Evolutionary conservation across 2,329 filamentous ascomycete species (phyloP).

Genomic region (Fusarium sp.): DNA sequence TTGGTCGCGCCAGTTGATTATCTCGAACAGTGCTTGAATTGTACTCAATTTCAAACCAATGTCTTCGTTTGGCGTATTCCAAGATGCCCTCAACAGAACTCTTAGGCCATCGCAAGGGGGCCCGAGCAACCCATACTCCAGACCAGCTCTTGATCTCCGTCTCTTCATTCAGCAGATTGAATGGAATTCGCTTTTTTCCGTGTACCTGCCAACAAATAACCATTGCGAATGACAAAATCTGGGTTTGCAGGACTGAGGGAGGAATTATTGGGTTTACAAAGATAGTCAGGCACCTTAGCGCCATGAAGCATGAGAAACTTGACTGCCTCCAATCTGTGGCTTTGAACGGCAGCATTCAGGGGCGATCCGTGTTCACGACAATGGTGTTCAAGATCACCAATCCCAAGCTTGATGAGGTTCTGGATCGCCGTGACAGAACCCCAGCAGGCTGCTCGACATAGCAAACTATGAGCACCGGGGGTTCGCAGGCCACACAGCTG

Average conservation of each 20-base stretch:
- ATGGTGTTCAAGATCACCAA: not conserved
- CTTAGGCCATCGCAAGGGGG: not conserved
- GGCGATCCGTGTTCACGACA: not conserved
- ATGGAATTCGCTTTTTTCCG: not conserved
- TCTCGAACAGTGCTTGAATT: not conserved
- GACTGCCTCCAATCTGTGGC: not conserved
- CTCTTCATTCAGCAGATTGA: too few relatives aligned
- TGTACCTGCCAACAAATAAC: not conserved
- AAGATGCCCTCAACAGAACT: not conserved
- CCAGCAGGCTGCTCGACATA: not conserved
- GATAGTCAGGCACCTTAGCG: fast-evolving
- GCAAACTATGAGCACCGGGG: not conserved
- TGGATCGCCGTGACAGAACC: not conserved
- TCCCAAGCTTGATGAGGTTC: not conserved
- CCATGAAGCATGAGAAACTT: not conserved
- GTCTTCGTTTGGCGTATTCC: not conserved
- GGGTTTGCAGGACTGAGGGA: not conserved
- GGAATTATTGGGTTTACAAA: not conserved
- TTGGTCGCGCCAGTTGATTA: not conserved
- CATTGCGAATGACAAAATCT: not conserved
- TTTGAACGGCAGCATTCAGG: not conserved
- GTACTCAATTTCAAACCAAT: not conserved
- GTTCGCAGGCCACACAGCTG: not conserved
- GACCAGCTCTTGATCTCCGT: not conserved
- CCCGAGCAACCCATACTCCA: not conserved